A percentile compares a stretch with the other conserved stretches of the same genome.
These are phyloP conservation scores for Linnemannia zychae DNA, from an alignment of 192 early-diverging fungal species.

Conservation along the genomic window DNA sequence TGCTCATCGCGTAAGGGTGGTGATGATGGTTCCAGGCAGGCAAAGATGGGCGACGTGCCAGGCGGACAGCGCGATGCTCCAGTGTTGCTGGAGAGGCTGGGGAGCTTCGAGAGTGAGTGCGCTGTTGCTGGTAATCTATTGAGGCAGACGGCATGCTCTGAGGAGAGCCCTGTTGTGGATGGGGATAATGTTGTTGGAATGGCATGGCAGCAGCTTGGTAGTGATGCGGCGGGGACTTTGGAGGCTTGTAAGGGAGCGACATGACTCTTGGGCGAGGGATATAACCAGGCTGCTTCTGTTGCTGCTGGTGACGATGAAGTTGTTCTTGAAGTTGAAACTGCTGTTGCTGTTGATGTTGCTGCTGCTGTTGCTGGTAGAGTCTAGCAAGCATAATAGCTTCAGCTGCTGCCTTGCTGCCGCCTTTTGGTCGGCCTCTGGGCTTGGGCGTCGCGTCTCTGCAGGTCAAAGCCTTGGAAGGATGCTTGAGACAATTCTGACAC, in stretches of 20 bases:
- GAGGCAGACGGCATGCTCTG: background rate
- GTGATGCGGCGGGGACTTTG: background rate
- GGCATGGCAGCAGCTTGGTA: background rate
- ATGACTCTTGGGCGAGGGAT: constrained; percentile 6
- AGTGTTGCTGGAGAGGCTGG: background rate
- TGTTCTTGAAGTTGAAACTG: background rate
- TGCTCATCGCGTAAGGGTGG: constrained; percentile 5
- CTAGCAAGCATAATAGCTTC: constrained; percentile 35
- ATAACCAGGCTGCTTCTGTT: background rate
- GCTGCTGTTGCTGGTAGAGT: background rate
- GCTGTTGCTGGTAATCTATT: background rate
- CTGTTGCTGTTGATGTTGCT: background rate
- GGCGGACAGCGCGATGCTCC: background rate
- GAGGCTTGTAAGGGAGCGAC: background rate
- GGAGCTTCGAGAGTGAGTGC: background rate
- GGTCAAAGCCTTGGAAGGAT: constrained; percentile 46
- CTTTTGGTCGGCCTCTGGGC: constrained; percentile 51
- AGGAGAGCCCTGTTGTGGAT: background rate
- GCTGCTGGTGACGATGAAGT: background rate
- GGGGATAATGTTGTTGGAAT: background rate
- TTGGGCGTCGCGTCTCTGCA: constrained; percentile 52
- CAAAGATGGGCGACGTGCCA: background rate
- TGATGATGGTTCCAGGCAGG: background rate
- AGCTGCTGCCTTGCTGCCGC: constrained; percentile 52
- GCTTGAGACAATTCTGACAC: constrained; percentile 44